These are phyloP conservation scores for Ophiostoma novo-ulmi DNA, from an alignment of 2,329 filamentous ascomycete genomes.

Conservation along the genomic window DNA sequence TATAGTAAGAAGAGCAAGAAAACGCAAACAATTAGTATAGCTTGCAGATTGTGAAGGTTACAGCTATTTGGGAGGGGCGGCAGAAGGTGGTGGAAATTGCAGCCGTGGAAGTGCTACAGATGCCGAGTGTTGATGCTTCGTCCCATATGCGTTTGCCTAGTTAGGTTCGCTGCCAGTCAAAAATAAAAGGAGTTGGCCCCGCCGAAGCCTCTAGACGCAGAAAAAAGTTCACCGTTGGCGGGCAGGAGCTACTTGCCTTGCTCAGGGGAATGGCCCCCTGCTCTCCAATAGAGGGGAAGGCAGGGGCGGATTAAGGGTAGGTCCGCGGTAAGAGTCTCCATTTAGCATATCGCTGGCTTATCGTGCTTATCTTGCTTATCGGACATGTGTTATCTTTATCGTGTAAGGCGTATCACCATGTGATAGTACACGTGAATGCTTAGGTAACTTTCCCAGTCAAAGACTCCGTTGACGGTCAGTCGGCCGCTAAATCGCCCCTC, in stretches of 20 bases:
- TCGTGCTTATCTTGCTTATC: background rate
- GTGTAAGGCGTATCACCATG: background rate
- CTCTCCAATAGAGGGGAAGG: constrained; percentile 7
- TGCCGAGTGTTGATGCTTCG: constrained; percentile 15
- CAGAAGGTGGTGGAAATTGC: background rate
- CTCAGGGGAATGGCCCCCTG: constrained; percentile 3
- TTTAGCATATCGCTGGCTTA: background rate
- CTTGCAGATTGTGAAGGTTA: background rate
- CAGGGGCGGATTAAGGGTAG: constrained; percentile 25
- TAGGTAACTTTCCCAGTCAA: background rate
- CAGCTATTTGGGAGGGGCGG: background rate
- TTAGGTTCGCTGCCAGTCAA: constrained; percentile 18
- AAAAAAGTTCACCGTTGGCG: constrained; percentile 23
- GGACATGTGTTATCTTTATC: background rate
- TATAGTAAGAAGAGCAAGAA: background rate
- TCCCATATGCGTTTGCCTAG: constrained; percentile 22
- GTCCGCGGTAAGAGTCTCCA: constrained; percentile 16
- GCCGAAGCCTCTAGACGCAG: constrained; percentile 25
- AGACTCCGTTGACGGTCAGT: background rate
- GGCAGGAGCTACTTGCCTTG: constrained; percentile 10
- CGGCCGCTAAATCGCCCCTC: constrained; percentile 12
- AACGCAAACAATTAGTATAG: background rate
- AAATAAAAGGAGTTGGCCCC: constrained; percentile 26
- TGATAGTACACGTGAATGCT: background rate
- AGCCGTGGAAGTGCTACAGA: background rate